Conservation (phyloP, 2,329 filamentous ascomycete species). For the Penicillium frequentans region DNA sequence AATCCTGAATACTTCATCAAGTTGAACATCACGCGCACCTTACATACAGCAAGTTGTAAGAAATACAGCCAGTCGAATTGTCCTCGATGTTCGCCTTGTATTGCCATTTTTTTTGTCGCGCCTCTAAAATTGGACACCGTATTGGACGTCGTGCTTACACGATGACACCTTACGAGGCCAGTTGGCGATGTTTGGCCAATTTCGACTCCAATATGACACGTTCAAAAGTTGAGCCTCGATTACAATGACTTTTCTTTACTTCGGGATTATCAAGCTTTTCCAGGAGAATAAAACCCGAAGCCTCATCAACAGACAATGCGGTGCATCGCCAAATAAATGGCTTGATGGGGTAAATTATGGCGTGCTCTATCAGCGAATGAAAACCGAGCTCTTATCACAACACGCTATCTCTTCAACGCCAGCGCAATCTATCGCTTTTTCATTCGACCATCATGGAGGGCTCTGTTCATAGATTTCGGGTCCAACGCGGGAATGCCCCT, state of each 20-base stretch:
- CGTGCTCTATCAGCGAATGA: background rate
- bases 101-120: no score
- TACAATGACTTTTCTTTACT: no score
- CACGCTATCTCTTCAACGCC: background rate
- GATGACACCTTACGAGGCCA: no score
- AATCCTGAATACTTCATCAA: slow-evolving; percentile 45
- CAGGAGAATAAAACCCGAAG: background rate
- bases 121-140: no score
- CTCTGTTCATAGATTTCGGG: slow-evolving; percentile 10
- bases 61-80: slow-evolving; percentile 38
- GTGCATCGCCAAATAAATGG: slow-evolving; percentile 46
- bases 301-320: slow-evolving; percentile 40
- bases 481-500: background rate
- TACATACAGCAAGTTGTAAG: slow-evolving; percentile 42
- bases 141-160: no score
- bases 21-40: slow-evolving; percentile 48
- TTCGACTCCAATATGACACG: no score
- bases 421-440: background rate
- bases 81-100: no score
- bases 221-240: no score
- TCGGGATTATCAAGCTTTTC: no score
- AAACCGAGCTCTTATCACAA: background rate
- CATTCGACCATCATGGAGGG: slow-evolving; percentile 8
- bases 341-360: background rate
- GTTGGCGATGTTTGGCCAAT: no score